phyloP scores from a whole-genome alignment of 1,284 basidiomycete species.

The Ustilago loliicola region DNA sequence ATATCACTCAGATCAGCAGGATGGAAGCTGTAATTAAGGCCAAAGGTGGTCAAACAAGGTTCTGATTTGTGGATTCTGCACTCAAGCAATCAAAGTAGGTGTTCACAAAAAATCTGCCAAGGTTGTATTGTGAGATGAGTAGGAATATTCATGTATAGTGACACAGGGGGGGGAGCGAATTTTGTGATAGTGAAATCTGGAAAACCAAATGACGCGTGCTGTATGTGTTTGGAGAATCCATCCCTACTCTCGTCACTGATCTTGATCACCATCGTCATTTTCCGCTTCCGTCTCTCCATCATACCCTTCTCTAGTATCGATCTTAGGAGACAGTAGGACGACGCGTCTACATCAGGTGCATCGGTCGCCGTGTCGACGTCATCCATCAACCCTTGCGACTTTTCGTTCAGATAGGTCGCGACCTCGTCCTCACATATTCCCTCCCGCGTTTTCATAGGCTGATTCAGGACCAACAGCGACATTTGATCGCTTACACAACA shows the following conservation, averaged over 20 bases:
- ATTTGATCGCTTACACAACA: not conserved
- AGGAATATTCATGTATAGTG: no score
- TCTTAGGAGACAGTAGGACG: not conserved
- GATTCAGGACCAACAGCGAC: not conserved
- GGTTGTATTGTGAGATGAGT: no score
- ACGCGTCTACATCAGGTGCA: not conserved
- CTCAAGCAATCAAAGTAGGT: no score
- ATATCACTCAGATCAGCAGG: no score
- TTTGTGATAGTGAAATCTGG: no score
- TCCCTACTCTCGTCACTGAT: not conserved
- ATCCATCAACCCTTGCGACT: not conserved
- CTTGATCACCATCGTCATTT: slow-evolving; percentile 2
- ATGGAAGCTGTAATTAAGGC: no score
- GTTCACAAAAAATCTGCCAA: no score
- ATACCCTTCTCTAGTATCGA: not conserved
- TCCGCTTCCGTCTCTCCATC: not conserved
- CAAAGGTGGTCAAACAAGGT: no score
- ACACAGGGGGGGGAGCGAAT: no score
- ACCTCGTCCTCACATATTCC: not conserved
- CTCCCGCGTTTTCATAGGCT: not conserved
- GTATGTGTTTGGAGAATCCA: slow-evolving; percentile 7
- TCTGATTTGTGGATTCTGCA: no score
- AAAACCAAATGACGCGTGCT: no score
- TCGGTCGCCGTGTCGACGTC: not conserved
- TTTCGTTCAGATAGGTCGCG: not conserved